phyloP scores from a whole-genome alignment of 352 stramenopile genomes.

The Blastocystis hominis region DNA sequence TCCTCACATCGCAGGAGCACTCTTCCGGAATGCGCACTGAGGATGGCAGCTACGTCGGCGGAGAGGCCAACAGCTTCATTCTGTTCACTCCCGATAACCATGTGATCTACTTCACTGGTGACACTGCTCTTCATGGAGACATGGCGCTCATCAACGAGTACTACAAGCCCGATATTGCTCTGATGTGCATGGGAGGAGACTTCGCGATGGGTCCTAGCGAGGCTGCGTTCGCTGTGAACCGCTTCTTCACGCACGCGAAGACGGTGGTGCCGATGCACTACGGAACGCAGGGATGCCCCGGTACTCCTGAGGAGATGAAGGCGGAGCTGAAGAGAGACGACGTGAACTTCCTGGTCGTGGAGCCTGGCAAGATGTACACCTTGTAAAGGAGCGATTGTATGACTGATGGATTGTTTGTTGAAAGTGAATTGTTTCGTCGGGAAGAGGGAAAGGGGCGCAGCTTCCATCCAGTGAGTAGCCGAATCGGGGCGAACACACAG shows the following conservation, averaged over 20 bases:
- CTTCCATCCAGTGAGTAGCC: no score
- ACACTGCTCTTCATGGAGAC: slow-evolving; percentile 54
- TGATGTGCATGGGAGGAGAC: slow-evolving; percentile 55
- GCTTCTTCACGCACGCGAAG: slow-evolving; percentile 46
- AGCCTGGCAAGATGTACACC: slow-evolving; percentile 35
- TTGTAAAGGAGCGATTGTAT: slow-evolving; percentile 8
- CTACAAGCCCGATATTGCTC: slow-evolving; percentile 54
- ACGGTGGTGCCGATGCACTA: slow-evolving; percentile 50
- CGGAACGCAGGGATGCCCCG: slow-evolving; percentile 37
- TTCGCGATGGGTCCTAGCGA: slow-evolving; percentile 57
- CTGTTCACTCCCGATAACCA: slow-evolving; percentile 54
- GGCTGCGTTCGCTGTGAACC: slow-evolving; percentile 51
- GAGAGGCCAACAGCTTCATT: slow-evolving; percentile 58
- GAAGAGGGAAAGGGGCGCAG: no score
- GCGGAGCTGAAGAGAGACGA: slow-evolving; percentile 35
- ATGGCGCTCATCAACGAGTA: slow-evolving; percentile 57
- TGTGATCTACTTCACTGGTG: slow-evolving; percentile 56
- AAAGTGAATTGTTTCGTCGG: no score
- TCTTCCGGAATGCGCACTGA: slow-evolving; percentile 50
- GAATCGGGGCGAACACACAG: no score
- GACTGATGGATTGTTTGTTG: background rate
- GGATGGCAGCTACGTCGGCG: slow-evolving; percentile 47
- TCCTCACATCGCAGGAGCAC: background rate
- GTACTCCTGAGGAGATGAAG: slow-evolving; percentile 41
- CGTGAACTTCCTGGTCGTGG: slow-evolving; percentile 43